Evolutionary conservation across 2,329 filamentous ascomycete genomes (phyloP), one percentile per base, ranked within the genome.

Genomic region (Xylariaceae sp.): DNA sequence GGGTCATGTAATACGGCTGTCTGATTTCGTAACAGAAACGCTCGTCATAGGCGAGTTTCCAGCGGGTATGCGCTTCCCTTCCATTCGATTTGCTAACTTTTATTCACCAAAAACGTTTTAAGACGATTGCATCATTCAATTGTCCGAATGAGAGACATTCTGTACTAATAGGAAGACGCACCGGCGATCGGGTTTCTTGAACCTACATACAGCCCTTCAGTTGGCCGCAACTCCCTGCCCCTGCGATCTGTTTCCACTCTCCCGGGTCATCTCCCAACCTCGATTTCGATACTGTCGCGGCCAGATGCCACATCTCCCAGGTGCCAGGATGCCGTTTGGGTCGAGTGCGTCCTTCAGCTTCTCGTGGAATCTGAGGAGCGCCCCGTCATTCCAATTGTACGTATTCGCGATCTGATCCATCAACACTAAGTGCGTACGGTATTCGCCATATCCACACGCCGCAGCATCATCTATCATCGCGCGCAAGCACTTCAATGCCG

Each of bases 401-500:
- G 70, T 73, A 4, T 59, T 65, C 0, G 69, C 67, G 19, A 75
- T 66, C 58, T 74, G 69, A 51, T 74, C 71, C 71, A 72, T 73
- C n/a, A 73, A 51, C 17, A 65, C 68, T 11, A 75, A 57, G 53
- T 75, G 72, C 5, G 72, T 73, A 12, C 72, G 62, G 59, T 75
- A 74, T 54, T 75, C 72, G 42, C 71, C 71, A 51, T 69, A 74
- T 2, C 71, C 71, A 9, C 62, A 59, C 3, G 56, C 62, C 1
- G 70, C 70, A 11, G 67, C 69, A 42, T 74, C 69, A 33, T 67
- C 65, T 30, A 71, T 63, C 49, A 71, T 57, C 6, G 58, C 58
- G 6, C 62, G 57, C 40, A 67, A 49, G 51, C 62, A 66, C 3
- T 53, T 51, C 17, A 64, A 49, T n/a, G 61, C 63, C 11, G 55